Conservation (phyloP, 2,329 filamentous ascomycete genomes). For the Dryadomyces quercivorus region DNA sequence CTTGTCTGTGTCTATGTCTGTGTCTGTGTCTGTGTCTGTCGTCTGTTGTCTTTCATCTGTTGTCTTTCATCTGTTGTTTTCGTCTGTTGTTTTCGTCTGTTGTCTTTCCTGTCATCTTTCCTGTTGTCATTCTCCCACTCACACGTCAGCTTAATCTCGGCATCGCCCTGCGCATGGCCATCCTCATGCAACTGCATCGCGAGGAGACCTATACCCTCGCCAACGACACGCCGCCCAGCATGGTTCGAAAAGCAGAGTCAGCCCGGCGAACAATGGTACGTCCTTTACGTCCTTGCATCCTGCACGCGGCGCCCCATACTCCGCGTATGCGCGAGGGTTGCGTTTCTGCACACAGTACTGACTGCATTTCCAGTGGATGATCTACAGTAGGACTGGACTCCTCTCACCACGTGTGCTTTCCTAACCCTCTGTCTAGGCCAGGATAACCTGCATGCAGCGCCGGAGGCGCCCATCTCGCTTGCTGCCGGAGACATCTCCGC, state of each 20-base stretch:
- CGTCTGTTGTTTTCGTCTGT: not conserved
- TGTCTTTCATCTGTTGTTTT: too few relatives aligned
- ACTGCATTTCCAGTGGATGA: constrained; percentile 36
- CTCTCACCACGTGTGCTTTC: too few relatives aligned
- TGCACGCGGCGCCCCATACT: not conserved
- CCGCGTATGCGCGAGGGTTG: too few relatives aligned
- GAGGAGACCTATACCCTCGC: constrained; percentile 38
- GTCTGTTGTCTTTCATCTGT: too few relatives aligned
- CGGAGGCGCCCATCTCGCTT: constrained; percentile 36
- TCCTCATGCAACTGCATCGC: constrained; percentile 39
- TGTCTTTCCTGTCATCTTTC: too few relatives aligned
- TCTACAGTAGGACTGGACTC: constrained; percentile 27
- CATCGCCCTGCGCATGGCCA: constrained; percentile 42
- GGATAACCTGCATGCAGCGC: constrained; percentile 43
- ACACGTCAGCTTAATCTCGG: constrained; percentile 38
- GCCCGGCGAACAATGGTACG: constrained; percentile 42
- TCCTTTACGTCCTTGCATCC: not conserved
- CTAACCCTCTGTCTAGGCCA: constrained; percentile 23
- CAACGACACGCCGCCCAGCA: constrained; percentile 27
- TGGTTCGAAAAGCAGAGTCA: constrained; percentile 39
- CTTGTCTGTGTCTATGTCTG: too few relatives aligned
- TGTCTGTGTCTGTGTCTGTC: too few relatives aligned
- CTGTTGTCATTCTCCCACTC: not conserved
- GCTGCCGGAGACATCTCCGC: constrained; percentile 41
- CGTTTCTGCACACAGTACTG: not conserved